Base-by-base conservation (phyloP, 2,329 filamentous ascomycete species). In the Ophiostoma sp. region DNA sequence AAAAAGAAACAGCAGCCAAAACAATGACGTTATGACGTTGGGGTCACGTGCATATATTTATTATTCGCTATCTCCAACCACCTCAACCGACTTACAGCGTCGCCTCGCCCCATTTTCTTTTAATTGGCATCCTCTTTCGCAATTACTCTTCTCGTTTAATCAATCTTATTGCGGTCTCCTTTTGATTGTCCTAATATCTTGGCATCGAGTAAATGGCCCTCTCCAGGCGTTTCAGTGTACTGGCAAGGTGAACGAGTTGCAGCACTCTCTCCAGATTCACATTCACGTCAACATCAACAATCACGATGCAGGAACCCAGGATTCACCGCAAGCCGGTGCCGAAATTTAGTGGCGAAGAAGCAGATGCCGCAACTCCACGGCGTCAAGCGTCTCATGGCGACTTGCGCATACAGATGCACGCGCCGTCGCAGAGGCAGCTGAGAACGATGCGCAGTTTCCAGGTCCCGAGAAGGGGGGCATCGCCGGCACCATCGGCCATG, bases 281-380 rank as follows among this genome's bases (percentile, higher is more conserved):
- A 20, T 8, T 20, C 11, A 27, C 52, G 27, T 27, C 52, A 13
- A 27, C n/a, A 27, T 11, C 23, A 15, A 15, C 3, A 27, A 57
- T 13, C 27, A 33, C 57, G 10, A 65, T 65, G 60, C 33, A 65
- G 35, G 33, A 33, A 1, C 62, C 33, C 8, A 65, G 23, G 35
- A 65, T 65, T 39, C n/a, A 65, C 35, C 62, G 62, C 62, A 65
- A 65, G 62, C 62, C 33, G 62, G 62, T 65, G 20, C 35, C 35
- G 11, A 39, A 23, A 35, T n/a, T 15, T 20, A 39, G n/a, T 13
- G 33, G 20, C 33, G 20, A n/a, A 35, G 8, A 39, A 10, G 20
- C 60, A 64, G 33, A n/a, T 3, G 62, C 20, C 17, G 23, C 15
- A 4, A 17, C 27, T 11, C 57, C 57, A 27, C 57, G 57, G 13